phyloP scores from a whole-genome alignment of 2,329 filamentous ascomycete species.

The Colletotrichum spinosum region DNA sequence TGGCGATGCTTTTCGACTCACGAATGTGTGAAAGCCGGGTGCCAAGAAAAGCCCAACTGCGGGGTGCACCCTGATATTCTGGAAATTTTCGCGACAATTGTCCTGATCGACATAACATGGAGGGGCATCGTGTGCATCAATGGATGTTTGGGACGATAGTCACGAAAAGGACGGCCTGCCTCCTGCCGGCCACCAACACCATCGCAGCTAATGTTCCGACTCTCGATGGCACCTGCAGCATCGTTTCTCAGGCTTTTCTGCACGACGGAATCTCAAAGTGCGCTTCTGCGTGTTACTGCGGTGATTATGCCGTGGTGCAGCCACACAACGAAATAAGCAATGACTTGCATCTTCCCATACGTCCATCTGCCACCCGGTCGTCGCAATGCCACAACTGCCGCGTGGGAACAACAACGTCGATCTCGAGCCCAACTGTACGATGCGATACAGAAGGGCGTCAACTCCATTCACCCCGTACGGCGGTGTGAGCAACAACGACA shows the following conservation, averaged over 20 bases:
- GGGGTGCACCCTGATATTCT: conserved; percentile 18
- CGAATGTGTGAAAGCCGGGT: not conserved
- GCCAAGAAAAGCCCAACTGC: conserved; percentile 26
- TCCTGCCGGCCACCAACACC: conserved; percentile 4
- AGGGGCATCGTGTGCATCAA: not conserved
- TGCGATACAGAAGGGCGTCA: conserved; percentile 9
- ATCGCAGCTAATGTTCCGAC: not conserved
- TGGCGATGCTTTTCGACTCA: conserved; percentile 18
- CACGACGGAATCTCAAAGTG: not conserved
- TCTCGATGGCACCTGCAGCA: conserved; percentile 19
- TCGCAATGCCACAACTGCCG: conserved; percentile 23
- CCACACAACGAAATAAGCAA: conserved; percentile 22
- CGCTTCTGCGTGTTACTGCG: not conserved
- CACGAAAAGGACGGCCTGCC: no score
- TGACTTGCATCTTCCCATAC: conserved; percentile 27
- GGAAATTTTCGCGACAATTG: conserved; percentile 9
- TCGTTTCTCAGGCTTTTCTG: conserved; percentile 7
- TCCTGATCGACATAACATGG: not conserved
- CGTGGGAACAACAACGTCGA: conserved; percentile 19
- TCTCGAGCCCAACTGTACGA: conserved; percentile 26
- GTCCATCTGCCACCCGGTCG: not conserved
- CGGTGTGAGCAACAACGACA: conserved; percentile 3
- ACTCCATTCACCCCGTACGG: conserved; percentile 20
- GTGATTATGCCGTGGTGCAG: conserved; percentile 17
- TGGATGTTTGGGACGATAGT: not conserved